These are phyloP conservation scores for Fusarium pseudonygamai DNA, from an alignment of 2,329 filamentous ascomycete genomes.

Conservation along the genomic window DNA sequence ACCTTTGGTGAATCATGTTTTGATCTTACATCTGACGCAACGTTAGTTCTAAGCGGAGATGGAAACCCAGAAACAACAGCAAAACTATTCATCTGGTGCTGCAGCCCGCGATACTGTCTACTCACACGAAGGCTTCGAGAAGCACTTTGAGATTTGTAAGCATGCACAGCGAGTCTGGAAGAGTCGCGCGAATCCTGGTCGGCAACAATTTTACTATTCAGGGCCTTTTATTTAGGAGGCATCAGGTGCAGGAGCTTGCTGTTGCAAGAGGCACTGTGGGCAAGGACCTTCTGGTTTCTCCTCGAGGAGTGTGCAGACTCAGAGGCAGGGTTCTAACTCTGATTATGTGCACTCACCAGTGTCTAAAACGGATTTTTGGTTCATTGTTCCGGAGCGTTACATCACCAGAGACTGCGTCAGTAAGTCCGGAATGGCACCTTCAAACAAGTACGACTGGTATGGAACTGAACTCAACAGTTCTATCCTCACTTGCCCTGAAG, in stretches of 20 bases:
- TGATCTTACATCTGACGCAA: neutral
- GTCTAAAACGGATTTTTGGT: conserved; percentile 31
- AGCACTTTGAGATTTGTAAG: too few species aligned
- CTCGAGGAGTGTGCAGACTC: too few species aligned
- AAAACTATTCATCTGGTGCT: neutral
- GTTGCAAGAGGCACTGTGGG: neutral
- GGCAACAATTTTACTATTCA: neutral
- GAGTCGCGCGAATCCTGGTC: too few species aligned
- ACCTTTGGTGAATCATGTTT: neutral
- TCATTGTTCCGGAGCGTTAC: conserved; percentile 31
- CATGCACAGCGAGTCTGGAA: too few species aligned
- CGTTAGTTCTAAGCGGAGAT: neutral
- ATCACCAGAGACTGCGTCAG: conserved; percentile 31
- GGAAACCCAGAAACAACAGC: neutral
- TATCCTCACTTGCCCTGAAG: conserved; percentile 26
- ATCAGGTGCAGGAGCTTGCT: neutral
- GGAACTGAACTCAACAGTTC: conserved; percentile 42
- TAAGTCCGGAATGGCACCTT: conserved; percentile 24
- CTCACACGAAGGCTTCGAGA: too few species aligned
- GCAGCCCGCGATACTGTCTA: too few species aligned
- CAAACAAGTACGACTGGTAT: conserved; percentile 36
- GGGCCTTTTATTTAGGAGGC: neutral
- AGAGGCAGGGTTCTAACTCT: too few species aligned
- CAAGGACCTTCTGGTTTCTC: too few species aligned
- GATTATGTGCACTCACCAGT: neutral